Evolutionary conservation across 768 basidiomycete genomes (phyloP).

Genomic region (Hericium coralloides): DNA sequence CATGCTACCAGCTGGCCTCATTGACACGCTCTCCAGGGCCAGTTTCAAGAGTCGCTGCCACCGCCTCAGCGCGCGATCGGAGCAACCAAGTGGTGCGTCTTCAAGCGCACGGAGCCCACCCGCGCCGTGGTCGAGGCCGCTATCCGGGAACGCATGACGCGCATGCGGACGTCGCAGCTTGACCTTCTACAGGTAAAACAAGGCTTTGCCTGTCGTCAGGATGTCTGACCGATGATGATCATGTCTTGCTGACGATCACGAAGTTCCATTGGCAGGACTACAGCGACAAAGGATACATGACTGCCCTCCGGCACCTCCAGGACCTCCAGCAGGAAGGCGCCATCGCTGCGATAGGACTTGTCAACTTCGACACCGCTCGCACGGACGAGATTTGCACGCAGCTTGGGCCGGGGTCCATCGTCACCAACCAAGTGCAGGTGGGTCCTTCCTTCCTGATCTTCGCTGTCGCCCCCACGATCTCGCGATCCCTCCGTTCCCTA

Average conservation of each 20-base stretch:
- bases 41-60: conserved; percentile 45
- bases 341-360: conserved; percentile 62
- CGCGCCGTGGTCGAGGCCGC: conserved; percentile 50
- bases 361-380: conserved; percentile 70
- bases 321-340: conserved; percentile 51
- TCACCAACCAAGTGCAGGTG: conserved; percentile 82
- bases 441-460: not conserved
- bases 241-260: not conserved
- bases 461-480: not conserved
- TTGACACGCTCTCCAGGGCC: conserved; percentile 40
- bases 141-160: conserved; percentile 59
- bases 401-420: conserved; percentile 60
- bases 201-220: conserved; percentile 1
- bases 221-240: not conserved
- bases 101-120: conserved; percentile 42
- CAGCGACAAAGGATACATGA: conserved; percentile 38
- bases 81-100: conserved; percentile 85
- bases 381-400: conserved; percentile 76
- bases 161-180: conserved; percentile 49
- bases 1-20: not conserved
- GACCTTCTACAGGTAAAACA: conserved; percentile 63
- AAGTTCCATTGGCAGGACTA: conserved; percentile 82
- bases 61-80: conserved; percentile 40
- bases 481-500: too few relatives aligned
- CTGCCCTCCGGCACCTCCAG: conserved; percentile 40